phyloP scores from a whole-genome alignment of 2,329 filamentous ascomycete genomes.

The Pseudocercospora pini-densiflorae region DNA sequence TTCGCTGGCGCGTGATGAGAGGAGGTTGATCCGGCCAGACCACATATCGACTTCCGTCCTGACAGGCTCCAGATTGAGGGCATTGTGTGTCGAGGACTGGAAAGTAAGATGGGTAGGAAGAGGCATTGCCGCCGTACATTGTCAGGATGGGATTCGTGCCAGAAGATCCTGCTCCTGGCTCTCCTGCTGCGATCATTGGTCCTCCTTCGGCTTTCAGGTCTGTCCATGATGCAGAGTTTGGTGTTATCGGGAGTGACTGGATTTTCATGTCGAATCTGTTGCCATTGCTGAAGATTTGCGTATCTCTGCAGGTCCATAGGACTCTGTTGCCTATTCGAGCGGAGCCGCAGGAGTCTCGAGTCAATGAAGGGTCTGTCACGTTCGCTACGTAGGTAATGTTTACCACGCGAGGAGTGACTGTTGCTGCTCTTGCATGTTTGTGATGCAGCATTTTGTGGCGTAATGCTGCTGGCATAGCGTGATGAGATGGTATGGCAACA shows the following conservation, averaged over 20 bases:
- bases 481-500: neutral
- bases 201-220: conserved; percentile 21
- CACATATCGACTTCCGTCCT: conserved; percentile 28
- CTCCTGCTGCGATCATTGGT: conserved; percentile 16
- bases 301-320: conserved; percentile 36
- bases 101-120: conserved; percentile 23
- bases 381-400: conserved; percentile 26
- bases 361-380: conserved; percentile 30
- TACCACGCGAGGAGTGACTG: conserved; percentile 22
- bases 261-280: conserved; percentile 11
- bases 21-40: conserved; percentile 33
- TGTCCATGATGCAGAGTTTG: conserved; percentile 32
- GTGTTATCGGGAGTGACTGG: conserved; percentile 23
- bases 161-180: conserved; percentile 23
- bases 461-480: neutral
- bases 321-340: conserved; percentile 24
- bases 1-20: conserved; percentile 18
- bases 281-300: conserved; percentile 19
- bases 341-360: conserved; percentile 34
- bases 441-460: conserved; percentile 3
- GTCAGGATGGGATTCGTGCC: conserved; percentile 26
- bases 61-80: conserved; percentile 26
- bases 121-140: conserved; percentile 28
- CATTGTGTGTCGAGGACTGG: conserved; percentile 28
- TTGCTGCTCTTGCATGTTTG: conserved; percentile 2